Conservation (phyloP, 495 filamentous ascomycete species). For the Tuber indicum region DNA sequence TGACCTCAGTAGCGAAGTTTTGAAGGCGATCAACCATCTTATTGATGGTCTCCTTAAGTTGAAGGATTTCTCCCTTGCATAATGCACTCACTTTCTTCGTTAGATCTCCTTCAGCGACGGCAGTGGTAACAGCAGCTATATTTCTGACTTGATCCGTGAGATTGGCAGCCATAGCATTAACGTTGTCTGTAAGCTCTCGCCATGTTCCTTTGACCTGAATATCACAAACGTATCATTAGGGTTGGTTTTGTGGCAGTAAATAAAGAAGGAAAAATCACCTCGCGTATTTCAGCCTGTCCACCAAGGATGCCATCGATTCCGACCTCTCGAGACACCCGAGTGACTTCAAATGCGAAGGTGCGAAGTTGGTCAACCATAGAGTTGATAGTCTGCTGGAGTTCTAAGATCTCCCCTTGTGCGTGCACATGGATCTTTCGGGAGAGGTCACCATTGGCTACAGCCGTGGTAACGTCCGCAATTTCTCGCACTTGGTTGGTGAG, state of each 20-base stretch:
- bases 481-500: conserved; percentile 85
- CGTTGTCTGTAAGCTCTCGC: conserved; percentile 96
- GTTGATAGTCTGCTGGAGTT: conserved; percentile 96
- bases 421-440: conserved; percentile 93
- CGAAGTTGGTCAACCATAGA: conserved; percentile 98
- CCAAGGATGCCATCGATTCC: conserved; percentile 95
- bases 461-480: conserved; percentile 92
- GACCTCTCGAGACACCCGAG: conserved; percentile 90
- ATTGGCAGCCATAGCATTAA: conserved; percentile 97
- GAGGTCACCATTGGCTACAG: conserved; percentile 92
- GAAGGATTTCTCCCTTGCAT: conserved; percentile 91
- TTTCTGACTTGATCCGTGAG: conserved; percentile 89
- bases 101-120: conserved; percentile 85
- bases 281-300: conserved; percentile 90
- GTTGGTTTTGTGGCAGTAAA: not conserved
- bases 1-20: conserved; percentile 95
- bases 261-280: conserved; percentile 49
- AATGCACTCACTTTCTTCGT: conserved; percentile 96
- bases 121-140: conserved; percentile 95
- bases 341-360: conserved; percentile 96
- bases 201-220: conserved; percentile 63
- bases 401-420: conserved; percentile 89
- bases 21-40: conserved; percentile 98
- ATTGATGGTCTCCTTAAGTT: conserved; percentile 96
- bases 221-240: conserved; percentile 16